Conservation (phyloP, 2,329 filamentous ascomycete species). For the Botryotinia narcissicola region DNA sequence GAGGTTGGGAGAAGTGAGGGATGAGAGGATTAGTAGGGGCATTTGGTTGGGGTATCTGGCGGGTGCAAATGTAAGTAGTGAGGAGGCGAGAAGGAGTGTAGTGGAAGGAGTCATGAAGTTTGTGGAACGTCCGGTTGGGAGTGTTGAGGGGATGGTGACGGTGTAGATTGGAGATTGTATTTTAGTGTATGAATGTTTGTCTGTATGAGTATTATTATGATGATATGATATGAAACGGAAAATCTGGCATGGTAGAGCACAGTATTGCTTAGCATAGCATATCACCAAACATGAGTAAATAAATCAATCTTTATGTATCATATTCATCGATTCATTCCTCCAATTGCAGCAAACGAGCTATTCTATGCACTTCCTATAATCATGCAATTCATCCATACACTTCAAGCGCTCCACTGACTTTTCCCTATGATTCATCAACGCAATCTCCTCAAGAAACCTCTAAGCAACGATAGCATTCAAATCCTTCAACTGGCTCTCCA, state of each 20-base stretch:
- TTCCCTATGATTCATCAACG: neutral
- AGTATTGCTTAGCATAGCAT: neutral
- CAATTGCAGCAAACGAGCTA: neutral
- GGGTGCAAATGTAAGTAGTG: constrained; percentile 82
- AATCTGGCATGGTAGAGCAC: no score
- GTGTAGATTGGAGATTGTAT: neutral
- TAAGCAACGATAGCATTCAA: constrained; percentile 53
- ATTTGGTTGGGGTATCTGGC: constrained; percentile 90
- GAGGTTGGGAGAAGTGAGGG: constrained; percentile 68
- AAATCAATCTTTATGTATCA: constrained; percentile 5
- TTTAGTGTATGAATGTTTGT: neutral
- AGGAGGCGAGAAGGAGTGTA: constrained; percentile 75
- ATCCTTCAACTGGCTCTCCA: constrained; percentile 62
- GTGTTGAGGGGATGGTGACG: constrained; percentile 73
- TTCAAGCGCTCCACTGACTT: no score
- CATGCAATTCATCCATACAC: neutral
- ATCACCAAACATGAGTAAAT: neutral
- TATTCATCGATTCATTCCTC: neutral
- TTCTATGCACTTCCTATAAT: neutral
- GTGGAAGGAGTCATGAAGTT: constrained; percentile 86
- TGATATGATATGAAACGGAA: neutral
- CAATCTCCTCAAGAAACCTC: neutral
- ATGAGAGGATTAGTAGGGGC: constrained; percentile 76
- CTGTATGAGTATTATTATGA: constrained; percentile 2
- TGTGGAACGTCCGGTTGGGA: constrained; percentile 83